A percentile compares a stretch with the other conserved stretches of the same genome.
phyloP scores from a whole-genome alignment of 805 yeast species.

The Yamadazyma endophytica region DNA sequence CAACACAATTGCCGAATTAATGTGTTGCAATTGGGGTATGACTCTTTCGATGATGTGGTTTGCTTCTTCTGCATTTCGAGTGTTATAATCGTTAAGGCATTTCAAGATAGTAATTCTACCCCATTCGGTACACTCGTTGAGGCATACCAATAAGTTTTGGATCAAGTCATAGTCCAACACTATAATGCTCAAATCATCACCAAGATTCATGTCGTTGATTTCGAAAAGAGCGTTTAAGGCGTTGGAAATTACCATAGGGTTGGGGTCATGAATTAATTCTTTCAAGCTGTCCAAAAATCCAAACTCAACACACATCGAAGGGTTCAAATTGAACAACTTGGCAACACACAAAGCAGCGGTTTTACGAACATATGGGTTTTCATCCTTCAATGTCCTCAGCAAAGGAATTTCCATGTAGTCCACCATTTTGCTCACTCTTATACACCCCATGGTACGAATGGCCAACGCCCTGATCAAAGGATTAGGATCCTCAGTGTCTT shows the following conservation, averaged over 20 bases:
- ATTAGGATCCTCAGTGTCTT: constrained; percentile 93
- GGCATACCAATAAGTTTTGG: constrained; percentile 68
- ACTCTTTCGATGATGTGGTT: constrained; percentile 84
- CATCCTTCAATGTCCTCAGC: constrained; percentile 79
- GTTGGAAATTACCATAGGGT: constrained; percentile 97
- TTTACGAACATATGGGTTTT: constrained; percentile 94
- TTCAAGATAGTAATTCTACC: constrained; percentile 88
- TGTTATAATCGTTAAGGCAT: constrained; percentile 68
- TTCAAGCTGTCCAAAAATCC: constrained; percentile 75
- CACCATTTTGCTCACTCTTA: constrained; percentile 90
- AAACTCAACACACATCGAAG: constrained; percentile 76
- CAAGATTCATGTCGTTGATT: constrained; percentile 63
- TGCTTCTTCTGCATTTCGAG: constrained; percentile 61
- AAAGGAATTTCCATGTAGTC: constrained; percentile 92
- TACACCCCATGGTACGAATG: constrained; percentile 97
- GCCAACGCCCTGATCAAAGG: constrained; percentile 96
- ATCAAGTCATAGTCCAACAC: constrained; percentile 39
- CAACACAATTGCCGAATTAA: constrained; percentile 90
- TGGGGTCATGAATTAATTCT: constrained; percentile 71
- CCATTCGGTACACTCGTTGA: constrained; percentile 99
- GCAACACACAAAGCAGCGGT: constrained; percentile 98
- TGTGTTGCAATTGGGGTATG: constrained; percentile 94
- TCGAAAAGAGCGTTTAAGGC: constrained; percentile 84
- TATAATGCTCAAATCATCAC: constrained; percentile 25
- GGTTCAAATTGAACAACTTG: constrained; percentile 81